Conservation (phyloP, 2,329 filamentous ascomycete genomes). For the Alternaria alternata region DNA sequence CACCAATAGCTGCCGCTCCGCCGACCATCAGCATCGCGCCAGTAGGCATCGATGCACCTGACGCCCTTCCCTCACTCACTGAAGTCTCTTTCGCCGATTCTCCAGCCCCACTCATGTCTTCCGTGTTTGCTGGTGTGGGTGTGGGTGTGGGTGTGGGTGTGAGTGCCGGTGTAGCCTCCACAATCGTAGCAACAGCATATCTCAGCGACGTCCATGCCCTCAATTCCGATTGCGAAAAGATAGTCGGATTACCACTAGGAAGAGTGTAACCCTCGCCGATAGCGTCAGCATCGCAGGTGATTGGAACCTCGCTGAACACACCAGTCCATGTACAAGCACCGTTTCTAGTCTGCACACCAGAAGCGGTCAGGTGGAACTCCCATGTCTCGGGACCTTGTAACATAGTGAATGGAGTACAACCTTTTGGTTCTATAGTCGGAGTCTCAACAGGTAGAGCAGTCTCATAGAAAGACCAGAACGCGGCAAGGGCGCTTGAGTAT, state of each 20-base stretch:
- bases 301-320: constrained; percentile 7
- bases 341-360: not conserved
- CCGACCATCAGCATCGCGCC: constrained; percentile 5
- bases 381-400: constrained; percentile 16
- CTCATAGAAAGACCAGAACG: too few relatives aligned
- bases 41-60: not conserved
- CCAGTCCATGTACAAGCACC: constrained; percentile 15
- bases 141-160: too few relatives aligned
- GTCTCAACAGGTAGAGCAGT: too few relatives aligned
- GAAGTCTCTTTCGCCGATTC: not conserved
- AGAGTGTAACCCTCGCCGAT: not conserved
- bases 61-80: constrained; percentile 1
- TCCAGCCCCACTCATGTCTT: not conserved
- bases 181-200: constrained; percentile 16
- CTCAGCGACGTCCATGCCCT: not conserved
- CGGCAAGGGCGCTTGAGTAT: not conserved
- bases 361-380: not conserved
- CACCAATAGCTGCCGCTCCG: constrained; percentile 4
- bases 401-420: not conserved
- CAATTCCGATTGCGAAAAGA: constrained; percentile 3
- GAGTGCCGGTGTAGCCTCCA: not conserved
- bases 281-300: constrained; percentile 10
- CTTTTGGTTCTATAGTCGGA: too few relatives aligned
- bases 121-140: not conserved
- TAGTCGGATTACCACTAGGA: not conserved